Percentiles rank a stretch among this genome's conserved stretches.
These are phyloP conservation scores for Candida verbasci DNA, from an alignment of 805 yeast genomes.

Conservation along the genomic window DNA sequence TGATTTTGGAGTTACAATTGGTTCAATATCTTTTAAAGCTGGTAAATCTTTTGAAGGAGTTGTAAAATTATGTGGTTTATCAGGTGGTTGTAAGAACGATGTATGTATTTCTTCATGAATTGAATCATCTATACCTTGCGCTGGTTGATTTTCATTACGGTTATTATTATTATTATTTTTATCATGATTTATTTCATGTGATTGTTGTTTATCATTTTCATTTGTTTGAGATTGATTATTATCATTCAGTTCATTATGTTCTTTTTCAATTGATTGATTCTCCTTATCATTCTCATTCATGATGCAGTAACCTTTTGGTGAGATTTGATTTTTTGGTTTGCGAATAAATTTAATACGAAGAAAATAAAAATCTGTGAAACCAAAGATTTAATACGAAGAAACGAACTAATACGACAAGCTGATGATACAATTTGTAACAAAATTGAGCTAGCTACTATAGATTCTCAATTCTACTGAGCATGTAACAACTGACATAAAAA, in stretches of 20 bases:
- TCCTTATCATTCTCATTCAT: slow-evolving; percentile 2
- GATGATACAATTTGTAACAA: too few species aligned
- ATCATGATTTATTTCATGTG: not conserved
- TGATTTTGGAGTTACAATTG: slow-evolving; percentile 36
- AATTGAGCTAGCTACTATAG: too few species aligned
- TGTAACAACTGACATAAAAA: too few species aligned
- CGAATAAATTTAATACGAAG: too few species aligned
- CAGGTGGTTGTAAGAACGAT: slow-evolving; percentile 8
- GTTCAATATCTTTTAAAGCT: slow-evolving; percentile 39
- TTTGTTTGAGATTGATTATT: too few species aligned
- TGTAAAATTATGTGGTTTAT: slow-evolving; percentile 17
- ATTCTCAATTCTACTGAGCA: too few species aligned
- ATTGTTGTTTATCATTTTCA: too few species aligned
- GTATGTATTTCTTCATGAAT: slow-evolving; percentile 10
- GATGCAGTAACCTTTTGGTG: not conserved
- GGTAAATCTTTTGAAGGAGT: slow-evolving; percentile 41
- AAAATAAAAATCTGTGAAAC: too few species aligned
- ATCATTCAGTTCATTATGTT: too few species aligned
- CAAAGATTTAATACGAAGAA: too few species aligned
- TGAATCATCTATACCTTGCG: slow-evolving; percentile 7
- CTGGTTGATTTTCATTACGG: not conserved
- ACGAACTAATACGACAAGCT: too few species aligned
- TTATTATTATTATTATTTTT: not conserved
- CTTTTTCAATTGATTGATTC: not conserved
- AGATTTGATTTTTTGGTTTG: not conserved